Evolutionary conservation across 2,329 filamentous ascomycete genomes (phyloP), one percentile per base, ranked within the genome.

Genomic region (Hypoxylon sp.): DNA sequence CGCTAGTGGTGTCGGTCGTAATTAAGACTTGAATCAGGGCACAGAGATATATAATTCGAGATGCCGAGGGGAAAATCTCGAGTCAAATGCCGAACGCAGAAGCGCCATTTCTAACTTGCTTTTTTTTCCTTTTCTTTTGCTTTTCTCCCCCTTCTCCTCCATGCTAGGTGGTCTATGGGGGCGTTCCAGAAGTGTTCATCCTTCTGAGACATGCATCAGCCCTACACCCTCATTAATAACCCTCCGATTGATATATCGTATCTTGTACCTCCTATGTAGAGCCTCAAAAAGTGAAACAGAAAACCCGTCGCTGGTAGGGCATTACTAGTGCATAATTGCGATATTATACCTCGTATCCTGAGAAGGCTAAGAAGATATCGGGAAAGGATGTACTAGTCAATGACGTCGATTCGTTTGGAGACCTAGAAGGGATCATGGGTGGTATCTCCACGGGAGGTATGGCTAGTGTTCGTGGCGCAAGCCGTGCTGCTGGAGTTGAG

Each of bases 381-480:
- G 29, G 13, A 15, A 39, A n/a, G 24, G 6, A 31, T 11, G 48
- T 3, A 29, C n/a, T 17, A 15, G 48, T 57, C 48, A 19, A 54
- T 62, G 58, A 62, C 58, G 58, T 54, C 54, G 19, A 8, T 29
- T 6, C n/a, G 13, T 31, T 27, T 53, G 32, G 17, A 27, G 32
- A n/a, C 19, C 2, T 44, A n/a, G 21, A 21, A 11, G 17, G 37
- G 17, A 44, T 21, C 24, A 44, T 17, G 35, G 21, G 32, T 47
- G 27, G 19, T 46, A 27, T 10, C 11, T 60, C 35, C 32, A 35
- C 31, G 51, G 50, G 10, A 39, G 15, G 24, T 65, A 60, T 42
- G 62, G 44, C 55, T 65, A 55, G 29, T 11, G 51, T 61, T 48
- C 58, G 53, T 66, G 57, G 63, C 58, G 62, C 17, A 50, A 44